A percentile compares a stretch with the other conserved stretches of the same genome.
Conservation (phyloP, 805 yeast genomes). For the Saccharomycopsis guyanensis region DNA sequence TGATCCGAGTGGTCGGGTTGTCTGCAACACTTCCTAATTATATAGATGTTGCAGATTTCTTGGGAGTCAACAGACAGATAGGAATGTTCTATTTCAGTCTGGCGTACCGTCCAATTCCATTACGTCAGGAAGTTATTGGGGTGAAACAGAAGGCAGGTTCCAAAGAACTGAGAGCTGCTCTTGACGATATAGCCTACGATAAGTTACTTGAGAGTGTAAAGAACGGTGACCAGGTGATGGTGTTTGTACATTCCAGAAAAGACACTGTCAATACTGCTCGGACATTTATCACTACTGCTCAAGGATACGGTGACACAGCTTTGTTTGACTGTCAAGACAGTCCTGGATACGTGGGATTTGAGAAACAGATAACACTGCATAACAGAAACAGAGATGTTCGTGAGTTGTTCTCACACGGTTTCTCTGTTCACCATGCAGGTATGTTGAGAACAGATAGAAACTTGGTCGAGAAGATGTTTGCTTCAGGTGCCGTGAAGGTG, state of each 20-base stretch:
- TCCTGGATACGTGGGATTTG: constrained; percentile 36
- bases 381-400: constrained; percentile 71
- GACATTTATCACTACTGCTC: constrained; percentile 61
- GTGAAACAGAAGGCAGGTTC: constrained; percentile 82
- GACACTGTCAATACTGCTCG: constrained; percentile 84
- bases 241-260: constrained; percentile 91
- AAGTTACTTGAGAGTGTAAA: constrained; percentile 60
- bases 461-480: constrained; percentile 79
- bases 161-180: constrained; percentile 54
- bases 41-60: constrained; percentile 88
- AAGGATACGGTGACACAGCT: constrained; percentile 46
- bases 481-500: constrained; percentile 78
- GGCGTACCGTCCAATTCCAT: constrained; percentile 88
- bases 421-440: constrained; percentile 97
- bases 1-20: constrained; percentile 89
- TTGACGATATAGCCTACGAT: constrained; percentile 71
- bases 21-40: constrained; percentile 93
- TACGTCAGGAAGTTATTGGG: constrained; percentile 81
- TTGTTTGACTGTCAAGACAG: constrained; percentile 49
- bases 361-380: constrained; percentile 56
- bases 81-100: constrained; percentile 96
- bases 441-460: constrained; percentile 88
- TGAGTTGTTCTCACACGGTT: constrained; percentile 73
- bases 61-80: constrained; percentile 80
- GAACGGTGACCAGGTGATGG: constrained; percentile 85